Evolutionary conservation across 805 yeast genomes (phyloP).

Genomic region (Candida fluviatilis): DNA sequence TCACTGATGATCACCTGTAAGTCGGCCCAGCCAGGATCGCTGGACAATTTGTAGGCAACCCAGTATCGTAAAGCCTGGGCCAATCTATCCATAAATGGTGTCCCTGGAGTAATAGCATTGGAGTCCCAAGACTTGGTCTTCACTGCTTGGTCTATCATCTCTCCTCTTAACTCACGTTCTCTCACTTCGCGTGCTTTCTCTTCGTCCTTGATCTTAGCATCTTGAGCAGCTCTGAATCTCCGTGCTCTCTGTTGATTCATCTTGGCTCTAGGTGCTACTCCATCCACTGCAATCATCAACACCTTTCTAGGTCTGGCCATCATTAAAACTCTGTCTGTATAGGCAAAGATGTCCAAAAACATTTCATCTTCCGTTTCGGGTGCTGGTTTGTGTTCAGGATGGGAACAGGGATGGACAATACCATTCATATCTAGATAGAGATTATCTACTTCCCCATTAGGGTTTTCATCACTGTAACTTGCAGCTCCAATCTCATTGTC

Average conservation of each 20-base stretch:
- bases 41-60: conserved; percentile 83
- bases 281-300: conserved; percentile 94
- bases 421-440: conserved; percentile 97
- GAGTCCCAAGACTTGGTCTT: conserved; percentile 89
- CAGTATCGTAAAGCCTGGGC: conserved; percentile 83
- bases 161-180: conserved; percentile 63
- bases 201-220: conserved; percentile 74
- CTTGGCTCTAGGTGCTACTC: conserved; percentile 97
- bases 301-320: conserved; percentile 96
- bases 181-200: conserved; percentile 59
- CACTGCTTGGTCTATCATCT: conserved; percentile 69
- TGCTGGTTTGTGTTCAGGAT: conserved; percentile 93
- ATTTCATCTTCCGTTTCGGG: conserved; percentile 97
- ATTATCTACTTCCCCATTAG: conserved; percentile 94
- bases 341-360: conserved; percentile 89
- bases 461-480: conserved; percentile 71
- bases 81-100: conserved; percentile 92
- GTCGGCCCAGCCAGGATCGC: conserved; percentile 91
- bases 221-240: conserved; percentile 88
- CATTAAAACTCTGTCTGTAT: conserved; percentile 85
- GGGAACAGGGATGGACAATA: conserved; percentile 98
- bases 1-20: conserved; percentile 89
- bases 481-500: conserved; percentile 65
- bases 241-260: conserved; percentile 97
- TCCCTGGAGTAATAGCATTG: conserved; percentile 97